These are phyloP conservation scores for Jamesozyma rosinii DNA, from an alignment of 805 yeast species.

Conservation along the genomic window DNA sequence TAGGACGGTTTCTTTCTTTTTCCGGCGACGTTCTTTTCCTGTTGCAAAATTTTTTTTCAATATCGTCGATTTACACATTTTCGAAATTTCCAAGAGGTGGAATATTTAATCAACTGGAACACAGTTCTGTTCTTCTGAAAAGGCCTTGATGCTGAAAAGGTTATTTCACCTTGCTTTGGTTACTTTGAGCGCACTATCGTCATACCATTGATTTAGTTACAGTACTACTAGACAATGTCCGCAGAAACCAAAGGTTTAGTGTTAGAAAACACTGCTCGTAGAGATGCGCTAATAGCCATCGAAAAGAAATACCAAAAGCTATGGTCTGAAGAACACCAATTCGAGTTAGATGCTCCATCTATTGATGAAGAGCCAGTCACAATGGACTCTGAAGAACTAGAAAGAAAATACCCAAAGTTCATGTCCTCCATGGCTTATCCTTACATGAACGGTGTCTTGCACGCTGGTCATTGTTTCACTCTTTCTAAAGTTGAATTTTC, in stretches of 20 bases:
- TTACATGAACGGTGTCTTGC: constrained; percentile 96
- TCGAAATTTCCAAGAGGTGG: neutral
- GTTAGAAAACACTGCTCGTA: constrained; percentile 67
- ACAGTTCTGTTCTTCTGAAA: too few relatives aligned
- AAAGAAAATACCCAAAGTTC: constrained; percentile 72
- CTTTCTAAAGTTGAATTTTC: constrained; percentile 88
- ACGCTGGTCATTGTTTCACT: constrained; percentile 95
- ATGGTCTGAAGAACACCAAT: constrained; percentile 81
- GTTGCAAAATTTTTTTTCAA: neutral
- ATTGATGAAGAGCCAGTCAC: constrained; percentile 52
- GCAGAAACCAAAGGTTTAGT: constrained; percentile 30
- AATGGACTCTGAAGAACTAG: constrained; percentile 57
- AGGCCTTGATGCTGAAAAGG: too few relatives aligned
- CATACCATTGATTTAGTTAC: neutral
- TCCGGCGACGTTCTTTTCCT: neutral
- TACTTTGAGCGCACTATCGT: neutral
- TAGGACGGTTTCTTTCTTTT: neutral
- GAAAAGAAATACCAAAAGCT: constrained; percentile 79
- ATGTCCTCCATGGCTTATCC: constrained; percentile 96
- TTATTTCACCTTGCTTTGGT: too few relatives aligned
- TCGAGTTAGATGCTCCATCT: constrained; percentile 84
- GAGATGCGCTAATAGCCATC: constrained; percentile 84
- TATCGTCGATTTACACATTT: neutral
- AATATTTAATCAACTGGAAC: neutral
- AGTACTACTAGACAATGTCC: constrained; percentile 15